Conservation (phyloP, 345 rosid genomes). For the Gossypium australe region DNA sequence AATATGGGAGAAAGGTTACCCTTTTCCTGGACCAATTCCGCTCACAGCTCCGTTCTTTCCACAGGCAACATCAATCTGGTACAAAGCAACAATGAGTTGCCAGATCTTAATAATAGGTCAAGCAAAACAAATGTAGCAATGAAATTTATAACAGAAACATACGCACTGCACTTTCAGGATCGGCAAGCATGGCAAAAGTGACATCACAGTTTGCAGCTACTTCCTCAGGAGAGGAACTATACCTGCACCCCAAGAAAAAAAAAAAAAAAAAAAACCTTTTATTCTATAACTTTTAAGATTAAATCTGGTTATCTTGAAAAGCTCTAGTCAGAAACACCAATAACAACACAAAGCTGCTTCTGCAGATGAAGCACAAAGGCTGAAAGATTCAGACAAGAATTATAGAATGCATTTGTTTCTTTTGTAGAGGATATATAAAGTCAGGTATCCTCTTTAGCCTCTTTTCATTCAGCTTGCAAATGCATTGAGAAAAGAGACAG, state of each 20-base stretch:
- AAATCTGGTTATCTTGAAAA: not conserved
- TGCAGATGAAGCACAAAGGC: not conserved
- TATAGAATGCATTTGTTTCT: not conserved
- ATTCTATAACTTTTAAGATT: not conserved
- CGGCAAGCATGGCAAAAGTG: conserved; percentile 91
- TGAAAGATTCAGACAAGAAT: not conserved
- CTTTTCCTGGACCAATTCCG: conserved; percentile 84
- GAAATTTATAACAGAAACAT: conserved; percentile 33
- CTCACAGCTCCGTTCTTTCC: conserved; percentile 73
- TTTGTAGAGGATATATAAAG: not conserved
- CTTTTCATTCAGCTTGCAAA: not conserved
- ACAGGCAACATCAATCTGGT: conserved; percentile 77
- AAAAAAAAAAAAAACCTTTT: not conserved
- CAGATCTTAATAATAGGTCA: conserved; percentile 7
- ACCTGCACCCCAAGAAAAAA: conserved; percentile 30
- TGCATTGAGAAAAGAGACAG: not conserved
- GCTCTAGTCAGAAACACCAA: not conserved
- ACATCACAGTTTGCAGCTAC: conserved; percentile 83
- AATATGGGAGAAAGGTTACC: conserved; percentile 38
- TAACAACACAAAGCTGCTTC: not conserved
- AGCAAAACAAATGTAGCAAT: conserved; percentile 3
- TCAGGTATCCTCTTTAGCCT: not conserved
- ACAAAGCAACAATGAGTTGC: conserved; percentile 22
- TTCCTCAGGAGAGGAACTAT: conserved; percentile 76
- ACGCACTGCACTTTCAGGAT: conserved; percentile 99